Evolutionary conservation across 2,329 filamentous ascomycete species (phyloP), one percentile per base, ranked within the genome.

Genomic region (Aspergillus sojae): DNA sequence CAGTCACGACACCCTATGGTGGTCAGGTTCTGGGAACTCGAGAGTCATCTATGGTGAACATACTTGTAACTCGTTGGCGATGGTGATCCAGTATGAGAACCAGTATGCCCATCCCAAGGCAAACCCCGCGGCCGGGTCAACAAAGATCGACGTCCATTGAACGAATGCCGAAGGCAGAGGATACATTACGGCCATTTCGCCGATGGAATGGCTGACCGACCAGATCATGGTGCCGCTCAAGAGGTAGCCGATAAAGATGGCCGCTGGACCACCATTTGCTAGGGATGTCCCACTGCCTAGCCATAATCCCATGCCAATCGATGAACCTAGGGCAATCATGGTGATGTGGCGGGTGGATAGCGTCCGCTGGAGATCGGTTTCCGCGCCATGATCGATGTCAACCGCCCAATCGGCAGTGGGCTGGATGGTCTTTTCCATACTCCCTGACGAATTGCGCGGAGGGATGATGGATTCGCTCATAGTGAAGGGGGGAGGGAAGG

Each of bases 61-160:
- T 50, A 65, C 80, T 58, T 78, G 73, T 0, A 80, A 72, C 58
- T 82, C 79, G 63, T 79, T 82, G 59, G 81, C 81, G 61, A 83
- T 78, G 26, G 78, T 81, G 66, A 82, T 81, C 58, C 74, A 76
- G 62, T 76, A 81, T 3, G 72, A 77, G 63, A 83, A 81, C 73
- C 80, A 83, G 64, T 83, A 83, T 1, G 79, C 78, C 80, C 81
- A 83, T 3, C 81, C 81, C 3, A 83, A 72, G 9, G 81, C 78
- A 66, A 83, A 82, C 0, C 76, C 80, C 11, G 78, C 77, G 0
- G 81, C 73, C 1, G 74, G 75, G 61, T 80, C 76, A 57, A 83
- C 73, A 64, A 83, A 84, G 45, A 80, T 83, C 36, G 70, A 77
- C 5, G 78, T 78, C 80, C 80, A 83, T 68, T 82, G 80, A n/a